Base-by-base conservation (phyloP, 2,329 filamentous ascomycete genomes). In the Dactylella cylindrospora region DNA sequence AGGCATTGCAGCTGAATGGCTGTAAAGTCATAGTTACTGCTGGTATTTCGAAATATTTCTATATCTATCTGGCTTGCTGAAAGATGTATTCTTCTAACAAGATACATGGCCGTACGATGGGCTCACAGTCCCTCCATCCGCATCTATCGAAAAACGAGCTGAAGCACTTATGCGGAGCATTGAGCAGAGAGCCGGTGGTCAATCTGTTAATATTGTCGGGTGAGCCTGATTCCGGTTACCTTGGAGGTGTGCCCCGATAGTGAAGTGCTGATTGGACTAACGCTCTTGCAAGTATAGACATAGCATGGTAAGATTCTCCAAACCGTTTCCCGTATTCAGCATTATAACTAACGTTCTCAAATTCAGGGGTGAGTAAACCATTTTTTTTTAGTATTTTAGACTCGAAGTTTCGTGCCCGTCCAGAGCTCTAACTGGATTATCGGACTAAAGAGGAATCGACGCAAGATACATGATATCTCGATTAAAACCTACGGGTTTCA, bases 381-480 rank as follows among this genome's bases (percentile, higher is more conserved):
- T 17, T n/a, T 13, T 15, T 26, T 26, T 17, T 44, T 32, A 31
- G n/a, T n/a, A n/a, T n/a, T n/a, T n/a, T n/a, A n/a, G n/a, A n/a
- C n/a, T n/a, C n/a, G n/a, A n/a, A n/a, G n/a, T n/a, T n/a, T n/a
- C n/a, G 17, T n/a, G 7, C 29, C 22, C 20, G 31, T 10, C 12
- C 13, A 19, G n/a, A 31, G 9, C 26, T 23, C 26, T 22, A 31
- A 19, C 17, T 15, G 9, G 28, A 22, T 13, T 8, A 33, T 15
- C 39, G 32, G 15, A 41, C 49, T 35, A 36, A 57, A 31, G 83
- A 40, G 82, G 83, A 1, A 75, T 85, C 2, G 83, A 85, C 70
- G 79, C 81, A 7, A 76, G 83, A 38, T 83, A 83, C 71, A 83
- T 85, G 81, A 80, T 84, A 47, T 80, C 81, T 17, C 75, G 76